A percentile compares a stretch with the other conserved stretches of the same genome.
These are phyloP conservation scores for Straminergon stramineum DNA, from an alignment of 225 moss, liverwort and hornwort species.

Conservation along the genomic window DNA sequence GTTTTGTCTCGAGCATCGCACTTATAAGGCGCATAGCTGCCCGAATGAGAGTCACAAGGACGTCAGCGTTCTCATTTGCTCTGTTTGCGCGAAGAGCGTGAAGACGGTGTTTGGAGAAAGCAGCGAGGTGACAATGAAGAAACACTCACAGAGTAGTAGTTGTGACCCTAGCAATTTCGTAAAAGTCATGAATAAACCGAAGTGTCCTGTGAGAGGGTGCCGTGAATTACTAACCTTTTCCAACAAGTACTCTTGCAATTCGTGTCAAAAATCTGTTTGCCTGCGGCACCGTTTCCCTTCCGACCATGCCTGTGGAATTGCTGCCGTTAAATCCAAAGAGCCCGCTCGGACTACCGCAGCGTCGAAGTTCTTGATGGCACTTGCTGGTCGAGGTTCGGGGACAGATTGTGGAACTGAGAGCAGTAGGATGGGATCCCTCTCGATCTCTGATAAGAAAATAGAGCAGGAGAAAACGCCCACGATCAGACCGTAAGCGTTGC, in stretches of 20 bases:
- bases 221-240: conserved; percentile 76
- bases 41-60: conserved; percentile 63
- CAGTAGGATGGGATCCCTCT: conserved; percentile 19
- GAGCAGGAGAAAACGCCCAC: conserved; percentile 45
- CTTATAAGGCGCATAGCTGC: conserved; percentile 71
- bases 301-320: conserved; percentile 45
- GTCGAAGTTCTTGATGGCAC: conserved; percentile 27
- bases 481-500: conserved; percentile 16
- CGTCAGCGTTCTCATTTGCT: conserved; percentile 52
- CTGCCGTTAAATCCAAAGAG: neutral
- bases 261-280: conserved; percentile 62
- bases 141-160: conserved; percentile 41
- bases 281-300: conserved; percentile 69
- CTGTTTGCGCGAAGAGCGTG: conserved; percentile 46
- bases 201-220: conserved; percentile 76
- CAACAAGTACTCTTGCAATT: conserved; percentile 77
- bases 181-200: conserved; percentile 40
- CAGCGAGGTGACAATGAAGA: conserved; percentile 46
- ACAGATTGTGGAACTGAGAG: conserved; percentile 43
- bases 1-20: conserved; percentile 79
- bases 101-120: conserved; percentile 59
- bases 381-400: conserved; percentile 15
- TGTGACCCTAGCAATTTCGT: conserved; percentile 40
- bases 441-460: conserved; percentile 35
- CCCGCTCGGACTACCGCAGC: conserved; percentile 18